Conservation (phyloP, 75 land plant species). For the Adiantum capillusveneris region DNA sequence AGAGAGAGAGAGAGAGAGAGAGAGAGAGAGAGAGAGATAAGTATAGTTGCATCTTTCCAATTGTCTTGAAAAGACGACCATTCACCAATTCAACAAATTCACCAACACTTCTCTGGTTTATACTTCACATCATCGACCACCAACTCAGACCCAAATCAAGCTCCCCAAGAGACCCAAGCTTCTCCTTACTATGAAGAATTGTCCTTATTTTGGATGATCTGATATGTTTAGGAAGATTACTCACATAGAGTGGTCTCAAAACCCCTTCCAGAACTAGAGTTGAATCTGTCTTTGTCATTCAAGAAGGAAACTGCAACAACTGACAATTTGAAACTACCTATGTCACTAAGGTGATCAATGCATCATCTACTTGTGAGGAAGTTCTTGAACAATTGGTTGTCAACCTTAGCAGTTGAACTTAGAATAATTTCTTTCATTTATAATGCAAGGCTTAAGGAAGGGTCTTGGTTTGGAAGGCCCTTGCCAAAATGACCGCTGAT, state of each 20-base stretch:
- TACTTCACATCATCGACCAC: slow-evolving; percentile 11
- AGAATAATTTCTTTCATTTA: not conserved
- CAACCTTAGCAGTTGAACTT: not conserved
- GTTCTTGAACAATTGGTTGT: no score
- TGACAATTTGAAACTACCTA: no score
- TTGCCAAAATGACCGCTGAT: not conserved
- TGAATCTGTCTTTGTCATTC: not conserved
- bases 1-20: no score
- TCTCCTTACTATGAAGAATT: slow-evolving; percentile 18
- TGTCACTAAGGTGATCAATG: no score
- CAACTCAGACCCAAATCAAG: slow-evolving; percentile 4
- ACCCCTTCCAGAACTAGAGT: slow-evolving; percentile 1
- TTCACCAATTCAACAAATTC: slow-evolving; percentile 16
- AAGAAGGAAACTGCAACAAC: no score
- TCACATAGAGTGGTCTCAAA: slow-evolving; percentile 12
- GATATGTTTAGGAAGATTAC: slow-evolving; percentile 16
- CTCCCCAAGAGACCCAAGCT: slow-evolving; percentile 7
- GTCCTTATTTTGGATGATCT: slow-evolving; percentile 7
- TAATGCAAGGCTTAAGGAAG: not conserved
- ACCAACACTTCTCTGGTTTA: slow-evolving; percentile 12
- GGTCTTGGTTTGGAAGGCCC: not conserved
- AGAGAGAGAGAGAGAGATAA: no score
- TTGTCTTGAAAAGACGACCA: slow-evolving; percentile 14
- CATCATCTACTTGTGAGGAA: no score
- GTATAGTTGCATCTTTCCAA: no score